Percentiles rank a stretch among this genome's conserved stretches.
These are phyloP conservation scores for Coniosporium apollinis DNA, from an alignment of 495 filamentous ascomycete species.

Conservation along the genomic window DNA sequence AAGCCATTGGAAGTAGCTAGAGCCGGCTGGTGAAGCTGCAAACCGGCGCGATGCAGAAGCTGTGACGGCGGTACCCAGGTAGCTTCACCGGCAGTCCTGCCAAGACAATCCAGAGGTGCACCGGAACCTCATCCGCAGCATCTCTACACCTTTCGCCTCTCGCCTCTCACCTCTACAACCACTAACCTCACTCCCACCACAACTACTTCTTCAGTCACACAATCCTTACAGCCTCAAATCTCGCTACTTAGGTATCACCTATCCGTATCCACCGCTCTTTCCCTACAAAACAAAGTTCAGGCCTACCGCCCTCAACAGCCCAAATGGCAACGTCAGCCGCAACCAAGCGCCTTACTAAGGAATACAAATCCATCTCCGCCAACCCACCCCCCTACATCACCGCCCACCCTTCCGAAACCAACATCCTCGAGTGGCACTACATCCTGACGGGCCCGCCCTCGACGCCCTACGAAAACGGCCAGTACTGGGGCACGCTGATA, in stretches of 20 bases:
- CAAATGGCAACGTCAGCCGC: slow-evolving; percentile 24
- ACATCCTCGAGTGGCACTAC: slow-evolving; percentile 99
- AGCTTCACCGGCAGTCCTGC: too few species aligned
- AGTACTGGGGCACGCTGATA: slow-evolving; percentile 95
- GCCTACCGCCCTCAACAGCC: too few species aligned
- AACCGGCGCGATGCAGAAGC: too few species aligned
- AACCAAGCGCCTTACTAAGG: slow-evolving; percentile 51
- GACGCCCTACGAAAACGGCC: slow-evolving; percentile 85
- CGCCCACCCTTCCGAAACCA: slow-evolving; percentile 83
- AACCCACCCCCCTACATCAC: slow-evolving; percentile 87
- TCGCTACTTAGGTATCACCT: too few species aligned
- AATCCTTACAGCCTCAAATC: too few species aligned
- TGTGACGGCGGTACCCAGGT: too few species aligned
- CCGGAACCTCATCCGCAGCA: too few species aligned
- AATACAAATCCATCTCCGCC: slow-evolving; percentile 83
- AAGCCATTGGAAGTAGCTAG: slow-evolving; percentile 29
- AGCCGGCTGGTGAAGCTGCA: neutral
- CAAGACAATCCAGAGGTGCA: too few species aligned
- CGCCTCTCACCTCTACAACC: too few species aligned
- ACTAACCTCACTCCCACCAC: neutral
- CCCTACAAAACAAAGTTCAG: too few species aligned
- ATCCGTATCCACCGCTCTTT: too few species aligned
- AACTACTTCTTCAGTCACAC: neutral
- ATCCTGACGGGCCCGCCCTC: slow-evolving; percentile 90
- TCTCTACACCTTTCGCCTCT: too few species aligned